Percentiles rank a stretch among this genome's conserved stretches.
Evolutionary conservation across 75 land plant genomes (phyloP).

Genomic region (Cunninghamia lanceolata): DNA sequence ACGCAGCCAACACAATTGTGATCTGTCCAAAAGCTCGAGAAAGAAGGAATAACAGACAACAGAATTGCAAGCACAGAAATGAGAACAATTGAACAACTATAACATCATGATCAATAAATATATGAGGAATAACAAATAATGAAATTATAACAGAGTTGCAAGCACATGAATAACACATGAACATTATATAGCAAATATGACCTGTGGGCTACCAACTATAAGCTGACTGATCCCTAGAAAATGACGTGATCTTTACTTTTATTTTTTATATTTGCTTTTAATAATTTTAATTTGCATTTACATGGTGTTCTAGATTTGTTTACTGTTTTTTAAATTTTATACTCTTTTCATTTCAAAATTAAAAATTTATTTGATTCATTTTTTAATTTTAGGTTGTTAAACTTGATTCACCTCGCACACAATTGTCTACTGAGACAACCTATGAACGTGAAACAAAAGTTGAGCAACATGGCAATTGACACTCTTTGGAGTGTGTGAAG

Average conservation of each 20-base stretch:
- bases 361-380: no score
- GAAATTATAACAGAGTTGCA: background rate
- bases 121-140: background rate
- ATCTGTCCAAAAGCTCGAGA: background rate
- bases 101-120: background rate
- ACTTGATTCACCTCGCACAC: background rate
- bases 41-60: slow-evolving; percentile 5
- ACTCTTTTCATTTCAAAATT: no score
- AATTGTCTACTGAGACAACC: background rate
- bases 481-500: background rate
- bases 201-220: background rate
- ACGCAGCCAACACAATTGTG: background rate
- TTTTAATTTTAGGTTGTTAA: background rate
- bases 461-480: no score
- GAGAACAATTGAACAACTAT: background rate
- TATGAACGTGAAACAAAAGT: no score
- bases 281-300: background rate
- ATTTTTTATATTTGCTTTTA: background rate
- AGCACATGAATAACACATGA: background rate
- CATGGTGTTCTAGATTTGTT: no score
- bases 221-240: background rate
- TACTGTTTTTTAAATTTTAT: no score
- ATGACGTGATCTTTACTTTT: background rate
- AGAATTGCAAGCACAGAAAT: slow-evolving; percentile 6
- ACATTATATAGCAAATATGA: background rate